These are phyloP conservation scores for Naganishia onofrii DNA, from an alignment of 768 basidiomycete species.

Conservation along the genomic window DNA sequence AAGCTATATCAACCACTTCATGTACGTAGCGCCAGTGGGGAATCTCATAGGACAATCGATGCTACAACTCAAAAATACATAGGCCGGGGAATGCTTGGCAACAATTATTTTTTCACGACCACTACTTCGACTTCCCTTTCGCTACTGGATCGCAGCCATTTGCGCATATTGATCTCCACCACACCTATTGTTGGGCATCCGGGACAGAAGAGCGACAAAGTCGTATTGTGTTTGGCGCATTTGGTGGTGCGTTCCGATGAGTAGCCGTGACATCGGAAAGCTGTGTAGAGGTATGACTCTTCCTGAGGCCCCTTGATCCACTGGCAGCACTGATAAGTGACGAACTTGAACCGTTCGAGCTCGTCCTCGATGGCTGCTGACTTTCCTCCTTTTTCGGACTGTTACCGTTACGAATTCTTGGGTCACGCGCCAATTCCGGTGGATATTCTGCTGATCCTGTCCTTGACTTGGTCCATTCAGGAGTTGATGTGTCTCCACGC, in stretches of 20 bases:
- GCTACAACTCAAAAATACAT: no score
- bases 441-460: slow-evolving; percentile 17
- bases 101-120: no score
- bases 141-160: no score
- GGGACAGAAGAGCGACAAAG: not conserved
- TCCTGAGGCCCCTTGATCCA: not conserved
- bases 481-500: not conserved
- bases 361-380: not conserved
- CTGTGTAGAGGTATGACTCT: slow-evolving; percentile 4
- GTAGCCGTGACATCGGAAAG: not conserved
- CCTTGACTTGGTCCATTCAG: not conserved
- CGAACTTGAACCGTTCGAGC: not conserved
- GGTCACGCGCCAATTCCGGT: slow-evolving; percentile 7
- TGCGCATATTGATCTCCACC: not conserved
- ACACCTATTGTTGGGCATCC: not conserved
- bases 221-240: not conserved
- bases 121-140: no score
- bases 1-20: no score
- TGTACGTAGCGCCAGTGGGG: no score
- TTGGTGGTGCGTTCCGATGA: not conserved
- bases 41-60: no score
- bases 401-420: not conserved
- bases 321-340: not conserved
- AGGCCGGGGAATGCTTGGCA: no score
- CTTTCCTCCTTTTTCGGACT: not conserved